phyloP scores from a whole-genome alignment of 805 yeast species.

The Suhomyces sp. region DNA sequence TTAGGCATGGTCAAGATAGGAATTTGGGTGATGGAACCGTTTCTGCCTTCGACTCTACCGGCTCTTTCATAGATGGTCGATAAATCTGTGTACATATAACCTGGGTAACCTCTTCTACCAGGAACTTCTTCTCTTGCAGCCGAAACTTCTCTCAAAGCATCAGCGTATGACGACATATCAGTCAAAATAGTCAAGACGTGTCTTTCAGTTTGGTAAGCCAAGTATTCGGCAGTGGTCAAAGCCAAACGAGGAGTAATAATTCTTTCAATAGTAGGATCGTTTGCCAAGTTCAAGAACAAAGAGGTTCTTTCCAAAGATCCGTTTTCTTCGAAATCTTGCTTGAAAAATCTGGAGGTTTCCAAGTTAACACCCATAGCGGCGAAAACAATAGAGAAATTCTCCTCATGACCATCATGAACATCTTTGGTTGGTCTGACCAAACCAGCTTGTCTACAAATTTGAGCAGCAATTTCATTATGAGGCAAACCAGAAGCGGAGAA shows the following conservation, averaged over 20 bases:
- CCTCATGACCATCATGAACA: constrained; percentile 99
- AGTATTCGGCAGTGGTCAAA: constrained; percentile 94
- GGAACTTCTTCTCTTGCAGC: constrained; percentile 99
- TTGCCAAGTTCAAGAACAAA: constrained; percentile 93
- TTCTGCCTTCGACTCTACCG: constrained; percentile 99
- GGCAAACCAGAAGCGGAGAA: constrained; percentile 99
- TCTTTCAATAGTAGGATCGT: constrained; percentile 99
- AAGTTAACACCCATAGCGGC: constrained; percentile 99
- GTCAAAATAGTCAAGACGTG: constrained; percentile 97
- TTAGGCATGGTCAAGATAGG: constrained; percentile 99
- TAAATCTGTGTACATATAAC: constrained; percentile 99
- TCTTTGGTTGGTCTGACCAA: constrained; percentile 99
- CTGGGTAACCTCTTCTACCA: constrained; percentile 99
- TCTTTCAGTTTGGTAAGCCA: constrained; percentile 98
- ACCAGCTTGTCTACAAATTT: constrained; percentile 99
- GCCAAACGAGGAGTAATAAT: constrained; percentile 99
- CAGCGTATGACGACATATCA: constrained; percentile 99
- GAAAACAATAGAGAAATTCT: constrained; percentile 96
- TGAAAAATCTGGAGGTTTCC: constrained; percentile 97
- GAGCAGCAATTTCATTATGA: constrained; percentile 99
- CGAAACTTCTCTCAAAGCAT: constrained; percentile 98
- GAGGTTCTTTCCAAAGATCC: constrained; percentile 98
- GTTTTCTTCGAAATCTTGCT: constrained; percentile 98
- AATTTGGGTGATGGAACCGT: constrained; percentile 98
- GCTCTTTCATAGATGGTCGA: constrained; percentile 99